Conservation (phyloP, 139 green algal species). For the Closterium sp. region DNA sequence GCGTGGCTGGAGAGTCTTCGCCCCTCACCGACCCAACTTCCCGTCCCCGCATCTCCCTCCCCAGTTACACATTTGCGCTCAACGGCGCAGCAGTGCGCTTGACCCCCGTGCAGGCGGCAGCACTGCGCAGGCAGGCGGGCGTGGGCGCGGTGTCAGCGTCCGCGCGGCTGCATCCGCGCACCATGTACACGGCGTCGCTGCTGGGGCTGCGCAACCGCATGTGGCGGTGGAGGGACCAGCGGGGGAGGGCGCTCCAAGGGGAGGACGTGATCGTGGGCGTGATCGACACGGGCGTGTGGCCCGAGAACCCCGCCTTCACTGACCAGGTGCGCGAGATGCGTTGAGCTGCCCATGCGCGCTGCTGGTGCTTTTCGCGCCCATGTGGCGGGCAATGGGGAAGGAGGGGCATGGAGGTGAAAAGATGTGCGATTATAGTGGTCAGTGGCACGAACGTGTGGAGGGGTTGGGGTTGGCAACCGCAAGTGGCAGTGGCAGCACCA, state of each 20-base stretch:
- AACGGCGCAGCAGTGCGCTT: not conserved
- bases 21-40: not conserved
- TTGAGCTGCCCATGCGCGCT: too few relatives aligned
- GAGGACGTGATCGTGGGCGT: slow-evolving; percentile 23
- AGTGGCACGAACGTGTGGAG: too few relatives aligned
- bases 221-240: not conserved
- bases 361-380: too few relatives aligned
- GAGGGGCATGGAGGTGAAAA: too few relatives aligned
- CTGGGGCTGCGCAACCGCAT: not conserved
- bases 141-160: not conserved
- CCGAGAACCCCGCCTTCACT: not conserved
- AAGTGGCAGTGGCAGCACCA: not conserved
- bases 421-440: too few relatives aligned
- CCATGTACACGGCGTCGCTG: not conserved
- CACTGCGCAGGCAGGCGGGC: not conserved
- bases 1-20: not conserved
- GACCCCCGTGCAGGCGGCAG: not conserved
- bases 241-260: not conserved
- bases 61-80: not conserved
- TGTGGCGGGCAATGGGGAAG: too few relatives aligned
- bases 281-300: slow-evolving; percentile 16
- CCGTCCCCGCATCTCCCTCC: not conserved
- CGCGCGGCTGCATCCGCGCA: not conserved
- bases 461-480: not conserved
- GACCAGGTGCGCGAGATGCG: not conserved